Percentiles rank a stretch among this genome's conserved stretches.
Evolutionary conservation across 805 yeast species (phyloP).

Genomic region (Citeromyces nyonsensis): DNA sequence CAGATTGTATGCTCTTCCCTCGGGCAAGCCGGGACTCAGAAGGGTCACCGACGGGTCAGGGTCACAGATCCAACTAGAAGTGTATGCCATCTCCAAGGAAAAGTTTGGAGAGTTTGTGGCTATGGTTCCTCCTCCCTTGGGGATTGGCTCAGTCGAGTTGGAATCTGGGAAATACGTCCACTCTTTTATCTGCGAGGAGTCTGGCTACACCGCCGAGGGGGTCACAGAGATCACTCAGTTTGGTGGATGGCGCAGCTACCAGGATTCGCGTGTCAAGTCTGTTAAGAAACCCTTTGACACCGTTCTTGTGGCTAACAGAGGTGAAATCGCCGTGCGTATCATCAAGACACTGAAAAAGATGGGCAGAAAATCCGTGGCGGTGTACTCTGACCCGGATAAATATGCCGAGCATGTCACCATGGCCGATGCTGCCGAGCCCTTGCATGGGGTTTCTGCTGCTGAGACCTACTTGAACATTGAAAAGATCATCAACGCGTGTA

Average conservation of each 20-base stretch:
- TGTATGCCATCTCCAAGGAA: conserved; percentile 69
- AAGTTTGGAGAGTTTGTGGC: conserved; percentile 70
- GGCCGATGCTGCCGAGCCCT: conserved; percentile 72
- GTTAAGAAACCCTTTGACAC: conserved; percentile 53
- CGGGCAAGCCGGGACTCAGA: conserved; percentile 80
- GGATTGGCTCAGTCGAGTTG: conserved; percentile 85
- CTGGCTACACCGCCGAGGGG: conserved; percentile 60
- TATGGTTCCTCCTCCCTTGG: conserved; percentile 90
- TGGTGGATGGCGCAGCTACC: conserved; percentile 81
- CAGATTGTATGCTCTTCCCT: conserved; percentile 70
- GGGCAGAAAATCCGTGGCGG: conserved; percentile 68
- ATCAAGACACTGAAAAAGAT: conserved; percentile 76
- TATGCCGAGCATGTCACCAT: conserved; percentile 74
- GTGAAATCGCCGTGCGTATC: conserved; percentile 94
- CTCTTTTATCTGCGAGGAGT: conserved; percentile 89
- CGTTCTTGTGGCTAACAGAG: conserved; percentile 93
- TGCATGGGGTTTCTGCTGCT: conserved; percentile 75
- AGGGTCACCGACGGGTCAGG: conserved; percentile 40
- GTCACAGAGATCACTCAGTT: conserved; percentile 68
- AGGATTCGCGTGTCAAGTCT: conserved; percentile 12
- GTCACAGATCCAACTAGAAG: conserved; percentile 54
- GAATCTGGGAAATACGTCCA: conserved; percentile 73
- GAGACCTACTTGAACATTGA: conserved; percentile 82
- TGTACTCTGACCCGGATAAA: conserved; percentile 82
- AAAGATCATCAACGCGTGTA: conserved; percentile 77